phyloP scores from a whole-genome alignment of 768 basidiomycete genomes.

The Psilocybe subaeruginosa region DNA sequence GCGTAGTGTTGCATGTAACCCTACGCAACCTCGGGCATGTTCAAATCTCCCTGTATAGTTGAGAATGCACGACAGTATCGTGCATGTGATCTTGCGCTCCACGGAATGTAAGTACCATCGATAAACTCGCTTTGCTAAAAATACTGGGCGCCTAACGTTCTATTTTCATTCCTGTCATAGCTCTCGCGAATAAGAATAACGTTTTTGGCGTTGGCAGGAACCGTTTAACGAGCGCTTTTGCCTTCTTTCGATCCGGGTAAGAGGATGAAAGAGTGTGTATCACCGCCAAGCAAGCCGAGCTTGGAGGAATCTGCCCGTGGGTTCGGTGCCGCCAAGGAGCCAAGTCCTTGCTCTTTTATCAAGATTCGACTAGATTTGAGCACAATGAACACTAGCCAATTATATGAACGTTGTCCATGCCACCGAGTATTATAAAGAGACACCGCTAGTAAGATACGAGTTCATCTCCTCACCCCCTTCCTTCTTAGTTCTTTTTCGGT shows the following conservation, averaged over 20 bases:
- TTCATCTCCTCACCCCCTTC: background rate
- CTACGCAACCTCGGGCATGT: background rate
- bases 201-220: background rate
- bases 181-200: background rate
- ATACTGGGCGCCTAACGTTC: background rate
- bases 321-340: background rate
- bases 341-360: background rate
- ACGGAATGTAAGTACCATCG: background rate
- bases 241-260: background rate
- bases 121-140: background rate
- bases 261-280: background rate
- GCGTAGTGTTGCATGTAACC: background rate
- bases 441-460: background rate
- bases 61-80: too few relatives aligned
- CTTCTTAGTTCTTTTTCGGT: slow-evolving; percentile 9
- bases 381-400: background rate
- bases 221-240: background rate
- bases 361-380: background rate
- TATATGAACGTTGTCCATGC: background rate
- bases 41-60: too few relatives aligned
- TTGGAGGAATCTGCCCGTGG: background rate
- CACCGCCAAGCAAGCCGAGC: slow-evolving; percentile 11
- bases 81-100: background rate
- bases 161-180: background rate
- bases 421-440: background rate